Conservation (phyloP, 129 eudicot genomes). For the Artemisia annua region DNA sequence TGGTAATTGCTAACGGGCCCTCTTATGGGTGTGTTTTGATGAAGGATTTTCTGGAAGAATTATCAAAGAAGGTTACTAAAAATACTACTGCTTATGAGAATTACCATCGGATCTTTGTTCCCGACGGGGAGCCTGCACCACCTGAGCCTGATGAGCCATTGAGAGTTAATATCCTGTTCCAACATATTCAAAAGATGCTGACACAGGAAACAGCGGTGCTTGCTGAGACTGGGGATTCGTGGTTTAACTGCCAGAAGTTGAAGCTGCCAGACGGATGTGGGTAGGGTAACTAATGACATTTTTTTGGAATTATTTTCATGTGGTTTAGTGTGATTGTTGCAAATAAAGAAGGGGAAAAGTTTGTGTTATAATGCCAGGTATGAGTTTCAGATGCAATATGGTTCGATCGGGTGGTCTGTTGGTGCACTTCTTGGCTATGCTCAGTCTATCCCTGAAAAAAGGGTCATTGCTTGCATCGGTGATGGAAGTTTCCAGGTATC, state of each 20-base stretch:
- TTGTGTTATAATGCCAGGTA: constrained; percentile 51
- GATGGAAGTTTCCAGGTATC: constrained; percentile 59
- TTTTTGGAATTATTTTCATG: not conserved
- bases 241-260: constrained; percentile 68
- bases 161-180: constrained; percentile 61
- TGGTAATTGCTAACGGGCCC: constrained; percentile 53
- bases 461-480: constrained; percentile 52
- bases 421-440: constrained; percentile 71
- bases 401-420: constrained; percentile 71
- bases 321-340: constrained; percentile 18
- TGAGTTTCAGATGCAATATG: constrained; percentile 70
- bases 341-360: constrained; percentile 36
- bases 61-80: constrained; percentile 35
- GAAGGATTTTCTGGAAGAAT: constrained; percentile 57
- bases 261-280: constrained; percentile 62
- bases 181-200: constrained; percentile 59
- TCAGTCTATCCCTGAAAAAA: constrained; percentile 49
- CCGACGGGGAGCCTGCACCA: constrained; percentile 43
- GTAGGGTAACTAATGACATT: constrained; percentile 30
- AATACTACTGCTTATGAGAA: constrained; percentile 58
- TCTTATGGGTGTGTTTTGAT: constrained; percentile 59
- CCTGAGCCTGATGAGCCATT: constrained; percentile 42
- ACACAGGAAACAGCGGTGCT: constrained; percentile 48
- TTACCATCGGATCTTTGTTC: constrained; percentile 46
- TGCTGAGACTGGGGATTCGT: constrained; percentile 64